Evolutionary conservation across 2,329 filamentous ascomycete species (phyloP).

Genomic region (Sporothrix variecibatus): DNA sequence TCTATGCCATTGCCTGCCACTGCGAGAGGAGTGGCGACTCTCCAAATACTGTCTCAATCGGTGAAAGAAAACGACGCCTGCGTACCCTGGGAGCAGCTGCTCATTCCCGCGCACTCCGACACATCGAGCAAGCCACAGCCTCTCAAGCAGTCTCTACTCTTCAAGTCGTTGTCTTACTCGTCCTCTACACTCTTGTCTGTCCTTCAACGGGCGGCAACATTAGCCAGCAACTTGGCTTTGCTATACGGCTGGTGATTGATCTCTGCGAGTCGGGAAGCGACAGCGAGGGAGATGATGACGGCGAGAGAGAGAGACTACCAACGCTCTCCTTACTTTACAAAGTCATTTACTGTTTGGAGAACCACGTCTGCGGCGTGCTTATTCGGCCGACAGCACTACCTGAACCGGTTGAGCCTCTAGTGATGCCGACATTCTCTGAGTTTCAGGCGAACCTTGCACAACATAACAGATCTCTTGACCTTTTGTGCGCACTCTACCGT

Average conservation of each 20-base stretch:
- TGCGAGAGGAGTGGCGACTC: background rate
- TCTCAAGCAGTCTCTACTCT: conserved; percentile 17
- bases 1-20: conserved; percentile 18
- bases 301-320: background rate
- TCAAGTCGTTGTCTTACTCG: conserved; percentile 20
- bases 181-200: conserved; percentile 16
- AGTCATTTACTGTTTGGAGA: conserved; percentile 23
- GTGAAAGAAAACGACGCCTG: background rate
- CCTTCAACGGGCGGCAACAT: conserved; percentile 19
- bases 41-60: background rate
- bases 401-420: conserved; percentile 7
- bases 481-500: conserved; percentile 15
- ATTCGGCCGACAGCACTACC: conserved; percentile 20
- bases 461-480: background rate
- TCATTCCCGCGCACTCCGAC: background rate
- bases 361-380: conserved; percentile 21
- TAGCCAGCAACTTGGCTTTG: conserved; percentile 22
- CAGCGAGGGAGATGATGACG: background rate
- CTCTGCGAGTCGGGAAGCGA: conserved; percentile 7
- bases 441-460: background rate
- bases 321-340: background rate
- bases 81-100: background rate
- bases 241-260: conserved; percentile 21
- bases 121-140: conserved; percentile 10
- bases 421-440: background rate